Evolutionary conservation across 2,329 filamentous ascomycete species (phyloP).

Genomic region (Colletotrichum destructivum): DNA sequence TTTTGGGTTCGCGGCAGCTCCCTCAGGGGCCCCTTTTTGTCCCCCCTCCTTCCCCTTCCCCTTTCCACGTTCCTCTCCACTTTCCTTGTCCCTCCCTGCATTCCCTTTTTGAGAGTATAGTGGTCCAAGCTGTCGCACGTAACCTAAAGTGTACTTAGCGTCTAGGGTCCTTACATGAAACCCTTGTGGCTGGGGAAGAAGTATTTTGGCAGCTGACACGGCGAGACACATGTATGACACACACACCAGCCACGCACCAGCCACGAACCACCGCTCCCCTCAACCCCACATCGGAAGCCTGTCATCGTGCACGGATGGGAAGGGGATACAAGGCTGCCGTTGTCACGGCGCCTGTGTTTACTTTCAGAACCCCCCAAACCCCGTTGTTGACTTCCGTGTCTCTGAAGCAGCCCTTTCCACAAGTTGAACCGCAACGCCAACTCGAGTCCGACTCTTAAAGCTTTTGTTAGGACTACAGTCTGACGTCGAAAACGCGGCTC

Average conservation of each 20-base stretch:
- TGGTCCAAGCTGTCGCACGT: slow-evolving; percentile 33
- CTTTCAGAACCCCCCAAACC: slow-evolving; percentile 20
- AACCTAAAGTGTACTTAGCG: slow-evolving; percentile 41
- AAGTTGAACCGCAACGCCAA: slow-evolving; percentile 16
- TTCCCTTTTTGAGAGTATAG: slow-evolving; percentile 32
- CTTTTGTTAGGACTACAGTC: neutral
- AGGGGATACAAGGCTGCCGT: slow-evolving; percentile 47
- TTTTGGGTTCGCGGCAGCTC: slow-evolving; percentile 16
- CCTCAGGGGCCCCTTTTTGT: slow-evolving; percentile 13
- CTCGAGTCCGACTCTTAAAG: slow-evolving; percentile 1
- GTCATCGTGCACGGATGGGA: slow-evolving; percentile 18
- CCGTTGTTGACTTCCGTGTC: slow-evolving; percentile 15
- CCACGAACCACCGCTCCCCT: neutral
- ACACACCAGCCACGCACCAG: slow-evolving; percentile 40
- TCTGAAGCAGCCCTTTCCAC: slow-evolving; percentile 22
- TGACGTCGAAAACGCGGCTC: neutral
- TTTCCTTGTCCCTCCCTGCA: slow-evolving; percentile 28
- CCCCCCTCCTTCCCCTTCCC: slow-evolving; percentile 31
- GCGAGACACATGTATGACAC: slow-evolving; percentile 31
- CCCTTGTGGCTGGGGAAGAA: slow-evolving; percentile 23
- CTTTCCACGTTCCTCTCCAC: slow-evolving; percentile 39
- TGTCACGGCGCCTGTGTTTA: slow-evolving; percentile 46
- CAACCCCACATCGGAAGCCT: slow-evolving; percentile 8
- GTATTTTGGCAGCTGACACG: slow-evolving; percentile 10
- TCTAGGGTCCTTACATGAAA: slow-evolving; percentile 41